These are phyloP conservation scores for Malbranchea cinnamomea DNA, from an alignment of 2,329 filamentous ascomycete genomes.

Conservation along the genomic window DNA sequence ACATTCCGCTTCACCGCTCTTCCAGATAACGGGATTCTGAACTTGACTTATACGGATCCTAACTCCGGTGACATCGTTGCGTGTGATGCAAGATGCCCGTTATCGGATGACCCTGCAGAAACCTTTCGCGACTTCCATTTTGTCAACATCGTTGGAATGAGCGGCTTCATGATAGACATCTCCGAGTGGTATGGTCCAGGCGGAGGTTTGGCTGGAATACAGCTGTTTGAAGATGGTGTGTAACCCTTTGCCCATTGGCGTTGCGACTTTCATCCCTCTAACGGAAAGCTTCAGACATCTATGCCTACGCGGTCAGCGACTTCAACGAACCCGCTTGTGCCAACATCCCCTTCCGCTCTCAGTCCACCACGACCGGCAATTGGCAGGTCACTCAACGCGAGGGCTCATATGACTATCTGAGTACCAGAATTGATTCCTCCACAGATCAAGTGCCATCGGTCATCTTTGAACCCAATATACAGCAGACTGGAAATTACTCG, in stretches of 20 bases:
- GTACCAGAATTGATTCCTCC: conserved; percentile 46
- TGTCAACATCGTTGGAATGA: conserved; percentile 78
- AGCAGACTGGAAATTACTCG: conserved; percentile 79
- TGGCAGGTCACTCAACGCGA: conserved; percentile 54
- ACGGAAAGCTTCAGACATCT: conserved; percentile 54
- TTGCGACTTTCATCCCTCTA: too few relatives aligned
- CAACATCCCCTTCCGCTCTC: conserved; percentile 48
- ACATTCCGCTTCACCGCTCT: conserved; percentile 75
- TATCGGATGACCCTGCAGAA: conserved; percentile 52
- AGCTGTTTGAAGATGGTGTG: conserved; percentile 63
- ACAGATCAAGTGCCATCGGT: conserved; percentile 49
- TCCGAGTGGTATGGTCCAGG: conserved; percentile 75
- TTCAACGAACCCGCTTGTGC: conserved; percentile 84
- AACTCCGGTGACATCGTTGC: conserved; percentile 48
- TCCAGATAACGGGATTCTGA: conserved; percentile 86
- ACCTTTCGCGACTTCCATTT: conserved; percentile 82
- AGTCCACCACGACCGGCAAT: conserved; percentile 53
- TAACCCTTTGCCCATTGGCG: conserved; percentile 13
- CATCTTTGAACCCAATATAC: conserved; percentile 69
- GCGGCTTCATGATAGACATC: conserved; percentile 69
- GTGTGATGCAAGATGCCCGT: conserved; percentile 74
- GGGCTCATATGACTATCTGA: conserved; percentile 61
- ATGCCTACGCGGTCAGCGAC: conserved; percentile 65
- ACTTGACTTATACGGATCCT: conserved; percentile 76
- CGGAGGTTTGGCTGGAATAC: conserved; percentile 70